Conservation (phyloP, 164 flowering plant genomes). For the Litsea cubeba region DNA sequence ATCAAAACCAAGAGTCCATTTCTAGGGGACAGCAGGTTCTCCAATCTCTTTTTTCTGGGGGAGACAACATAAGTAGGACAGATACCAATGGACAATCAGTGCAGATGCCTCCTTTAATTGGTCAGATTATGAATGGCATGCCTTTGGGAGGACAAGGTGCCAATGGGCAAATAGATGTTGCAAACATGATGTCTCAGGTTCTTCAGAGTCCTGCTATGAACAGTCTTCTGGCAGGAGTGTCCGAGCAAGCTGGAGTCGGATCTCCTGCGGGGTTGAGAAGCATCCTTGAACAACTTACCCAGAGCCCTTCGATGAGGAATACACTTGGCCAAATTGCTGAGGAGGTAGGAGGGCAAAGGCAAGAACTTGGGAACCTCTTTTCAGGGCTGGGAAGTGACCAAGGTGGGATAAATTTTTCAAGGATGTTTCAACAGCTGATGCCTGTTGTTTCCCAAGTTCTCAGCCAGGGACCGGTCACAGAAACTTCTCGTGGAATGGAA, state of each 20-base stretch:
- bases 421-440: slow-evolving; percentile 96
- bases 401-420: slow-evolving; percentile 74
- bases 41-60: slow-evolving; percentile 47
- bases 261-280: slow-evolving; percentile 73
- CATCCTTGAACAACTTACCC: slow-evolving; percentile 73
- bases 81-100: slow-evolving; percentile 20
- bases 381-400: slow-evolving; percentile 53
- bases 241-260: slow-evolving; percentile 77
- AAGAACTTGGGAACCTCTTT: slow-evolving; percentile 56
- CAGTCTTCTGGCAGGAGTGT: slow-evolving; percentile 67
- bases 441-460: slow-evolving; percentile 86
- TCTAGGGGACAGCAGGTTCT: slow-evolving; percentile 42
- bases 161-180: slow-evolving; percentile 41
- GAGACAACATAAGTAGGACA: slow-evolving; percentile 21
- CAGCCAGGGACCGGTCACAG: slow-evolving; percentile 33
- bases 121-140: slow-evolving; percentile 17
- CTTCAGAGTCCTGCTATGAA: slow-evolving; percentile 60
- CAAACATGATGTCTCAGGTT: slow-evolving; percentile 67
- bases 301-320: slow-evolving; percentile 72
- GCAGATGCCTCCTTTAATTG: slow-evolving; percentile 18
- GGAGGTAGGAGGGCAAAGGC: slow-evolving; percentile 47
- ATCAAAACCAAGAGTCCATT: slow-evolving; percentile 26
- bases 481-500: slow-evolving; percentile 18
- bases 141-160: slow-evolving; percentile 25
- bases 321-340: slow-evolving; percentile 71